Conservation (phyloP, 306 rosid species). For the Oxytropis ochrocephala region DNA sequence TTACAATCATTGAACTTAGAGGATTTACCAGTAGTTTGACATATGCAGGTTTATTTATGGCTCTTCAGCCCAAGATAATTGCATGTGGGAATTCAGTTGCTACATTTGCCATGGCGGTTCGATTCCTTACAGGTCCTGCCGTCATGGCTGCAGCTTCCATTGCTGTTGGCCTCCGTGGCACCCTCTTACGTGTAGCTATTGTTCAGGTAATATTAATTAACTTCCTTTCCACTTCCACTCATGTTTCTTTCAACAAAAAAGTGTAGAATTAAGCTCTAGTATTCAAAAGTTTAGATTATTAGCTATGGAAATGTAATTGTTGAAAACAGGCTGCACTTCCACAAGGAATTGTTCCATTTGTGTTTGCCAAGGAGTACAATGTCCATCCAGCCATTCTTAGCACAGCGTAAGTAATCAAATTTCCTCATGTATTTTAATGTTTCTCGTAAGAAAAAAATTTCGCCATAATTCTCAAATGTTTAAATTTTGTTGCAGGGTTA, state of each 20-base stretch:
- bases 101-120: conserved; percentile 82
- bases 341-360: conserved; percentile 97
- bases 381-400: conserved; percentile 94
- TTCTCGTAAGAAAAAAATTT: background rate
- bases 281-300: background rate
- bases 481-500: conserved; percentile 37
- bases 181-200: conserved; percentile 82
- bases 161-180: conserved; percentile 88
- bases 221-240: background rate
- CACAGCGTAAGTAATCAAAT: conserved; percentile 56
- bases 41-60: conserved; percentile 83
- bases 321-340: conserved; percentile 86
- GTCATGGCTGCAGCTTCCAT: conserved; percentile 96
- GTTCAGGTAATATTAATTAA: conserved; percentile 65
- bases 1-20: background rate
- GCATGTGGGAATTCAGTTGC: conserved; percentile 98
- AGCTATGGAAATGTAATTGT: conserved; percentile 1
- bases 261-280: too few relatives aligned
- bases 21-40: background rate
- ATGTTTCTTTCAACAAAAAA: background rate
- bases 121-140: conserved; percentile 95
- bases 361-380: conserved; percentile 96
- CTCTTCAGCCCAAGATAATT: conserved; percentile 92
- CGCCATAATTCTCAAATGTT: background rate
- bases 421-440: background rate